Conservation (phyloP, 768 basidiomycete species). For the Cystobasidium onofrii region DNA sequence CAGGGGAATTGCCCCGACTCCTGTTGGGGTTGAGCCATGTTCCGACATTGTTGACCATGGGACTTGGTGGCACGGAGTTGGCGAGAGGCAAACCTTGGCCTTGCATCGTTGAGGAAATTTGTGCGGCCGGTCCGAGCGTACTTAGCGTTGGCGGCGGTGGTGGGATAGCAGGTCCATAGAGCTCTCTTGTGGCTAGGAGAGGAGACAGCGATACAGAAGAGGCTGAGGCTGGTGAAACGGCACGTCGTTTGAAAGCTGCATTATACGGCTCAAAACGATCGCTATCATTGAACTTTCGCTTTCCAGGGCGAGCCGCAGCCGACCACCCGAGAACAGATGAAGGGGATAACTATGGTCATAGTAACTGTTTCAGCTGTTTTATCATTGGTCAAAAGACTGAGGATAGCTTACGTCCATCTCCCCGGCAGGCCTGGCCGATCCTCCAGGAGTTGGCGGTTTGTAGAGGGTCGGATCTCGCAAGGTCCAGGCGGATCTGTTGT, state of each 20-base stretch:
- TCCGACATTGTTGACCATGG: not conserved
- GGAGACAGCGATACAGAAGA: conserved; percentile 27
- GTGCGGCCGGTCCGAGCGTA: conserved; percentile 8
- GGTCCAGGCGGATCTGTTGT: not conserved
- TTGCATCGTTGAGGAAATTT: not conserved
- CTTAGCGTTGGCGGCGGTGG: not conserved
- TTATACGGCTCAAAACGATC: conserved; percentile 41
- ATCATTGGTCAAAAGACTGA: not conserved
- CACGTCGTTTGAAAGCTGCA: conserved; percentile 41
- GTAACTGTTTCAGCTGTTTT: not conserved
- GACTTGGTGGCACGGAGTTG: conserved; percentile 5
- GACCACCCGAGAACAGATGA: conserved; percentile 34
- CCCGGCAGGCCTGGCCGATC: not conserved
- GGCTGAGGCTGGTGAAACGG: conserved; percentile 37
- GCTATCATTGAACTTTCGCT: conserved; percentile 36
- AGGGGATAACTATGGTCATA: not conserved
- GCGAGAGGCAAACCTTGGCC: not conserved
- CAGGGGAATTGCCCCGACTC: conserved; percentile 16
- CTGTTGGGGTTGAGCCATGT: not conserved
- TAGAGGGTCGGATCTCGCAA: conserved; percentile 1
- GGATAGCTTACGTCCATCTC: conserved; percentile 2
- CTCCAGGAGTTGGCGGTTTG: conserved; percentile 8
- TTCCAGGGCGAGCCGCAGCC: conserved; percentile 32
- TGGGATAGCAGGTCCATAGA: not conserved
- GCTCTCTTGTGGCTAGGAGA: not conserved